Base-by-base conservation (phyloP, 116 monocot species). In the Zostera marina region DNA sequence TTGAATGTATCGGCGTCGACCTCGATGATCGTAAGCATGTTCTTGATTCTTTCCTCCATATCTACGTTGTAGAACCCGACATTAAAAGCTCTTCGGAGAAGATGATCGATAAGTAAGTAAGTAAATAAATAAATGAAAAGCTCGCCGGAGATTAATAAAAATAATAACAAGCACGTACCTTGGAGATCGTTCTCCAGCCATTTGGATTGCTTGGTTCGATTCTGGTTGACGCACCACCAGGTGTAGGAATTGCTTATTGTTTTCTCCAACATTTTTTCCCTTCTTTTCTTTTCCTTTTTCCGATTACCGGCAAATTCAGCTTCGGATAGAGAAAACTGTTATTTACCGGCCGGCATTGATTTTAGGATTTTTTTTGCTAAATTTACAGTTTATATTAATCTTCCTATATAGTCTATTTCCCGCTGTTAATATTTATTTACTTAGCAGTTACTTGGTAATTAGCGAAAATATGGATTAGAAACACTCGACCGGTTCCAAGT, bases 161-260 rank as follows among this genome's bases (percentile, higher is more conserved):
- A 26, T 15, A 57, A 8, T 26, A n/a, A 14, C 39, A 4, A 13
- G 25, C 8, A 20, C n/a, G 64, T 69, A 88, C 94, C 77, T 78
- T 79, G 68, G 49, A 94, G 80, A 63, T 85, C 85, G 65, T 94
- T 85, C 9, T 68, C 72, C 41, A 94, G 74, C 88, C 94, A 94
- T 70, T 75, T 82, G 1, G 82, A 80, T 63, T 94, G 85, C 66
- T 94, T 94, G 9, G 82, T 85, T 44, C 75, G 82, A 47, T 82
- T 72, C 67, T 94, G 94, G 66, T 88, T 80, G 52, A 82, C 82
- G 88, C 88, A 94, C 94, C 94, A 85, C 88, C 88, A 88, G 12
- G 94, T 88, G 66, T 88, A 82, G n/a, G 85, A 79, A 53, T 94
- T 94, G 54, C 48, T 85, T 32, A 2, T 5, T 3, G 32, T 3